Conservation (phyloP, 2,329 filamentous ascomycete genomes). For the Akanthomyces muscarius region DNA sequence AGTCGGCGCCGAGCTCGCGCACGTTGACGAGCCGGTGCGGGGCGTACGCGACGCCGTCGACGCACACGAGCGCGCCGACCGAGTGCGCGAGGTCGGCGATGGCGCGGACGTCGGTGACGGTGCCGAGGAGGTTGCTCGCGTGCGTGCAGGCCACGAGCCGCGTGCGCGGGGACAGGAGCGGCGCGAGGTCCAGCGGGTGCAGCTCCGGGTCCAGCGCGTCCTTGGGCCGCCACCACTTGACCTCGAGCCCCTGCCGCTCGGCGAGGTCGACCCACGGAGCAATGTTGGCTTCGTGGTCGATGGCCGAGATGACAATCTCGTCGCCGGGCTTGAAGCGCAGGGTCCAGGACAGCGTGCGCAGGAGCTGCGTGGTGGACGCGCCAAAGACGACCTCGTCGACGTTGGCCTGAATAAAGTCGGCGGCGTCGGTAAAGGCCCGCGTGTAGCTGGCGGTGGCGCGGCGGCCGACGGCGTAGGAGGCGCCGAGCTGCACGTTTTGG, state of each 20-base stretch:
- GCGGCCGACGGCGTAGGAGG: conserved; percentile 59
- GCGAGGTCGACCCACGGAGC: conserved; percentile 70
- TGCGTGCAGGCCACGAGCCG: conserved; percentile 71
- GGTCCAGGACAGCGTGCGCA: conserved; percentile 63
- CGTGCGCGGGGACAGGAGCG: conserved; percentile 60
- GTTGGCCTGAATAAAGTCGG: conserved; percentile 65
- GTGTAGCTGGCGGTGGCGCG: conserved; percentile 57
- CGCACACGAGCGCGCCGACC: conserved; percentile 56
- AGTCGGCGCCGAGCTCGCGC: conserved; percentile 63
- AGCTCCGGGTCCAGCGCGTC: conserved; percentile 53
- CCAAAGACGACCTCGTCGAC: conserved; percentile 68
- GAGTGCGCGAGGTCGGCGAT: conserved; percentile 52
- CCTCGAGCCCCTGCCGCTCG: conserved; percentile 50
- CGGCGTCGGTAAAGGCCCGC: conserved; percentile 59
- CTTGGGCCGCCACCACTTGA: conserved; percentile 68
- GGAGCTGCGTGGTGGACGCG: conserved; percentile 69
- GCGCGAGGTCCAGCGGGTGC: conserved; percentile 50
- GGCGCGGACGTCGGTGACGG: conserved; percentile 58
- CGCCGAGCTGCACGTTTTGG: conserved; percentile 73
- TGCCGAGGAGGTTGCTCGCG: conserved; percentile 69
- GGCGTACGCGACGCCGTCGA: conserved; percentile 74
- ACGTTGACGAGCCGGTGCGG: conserved; percentile 70
- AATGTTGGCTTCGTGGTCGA: conserved; percentile 77
- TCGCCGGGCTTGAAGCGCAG: conserved; percentile 52
- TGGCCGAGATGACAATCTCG: conserved; percentile 65